Evolutionary conservation across 2,329 filamentous ascomycete species (phyloP), one percentile per base, ranked within the genome.

Genomic region (Grosmannia clavigera): DNA sequence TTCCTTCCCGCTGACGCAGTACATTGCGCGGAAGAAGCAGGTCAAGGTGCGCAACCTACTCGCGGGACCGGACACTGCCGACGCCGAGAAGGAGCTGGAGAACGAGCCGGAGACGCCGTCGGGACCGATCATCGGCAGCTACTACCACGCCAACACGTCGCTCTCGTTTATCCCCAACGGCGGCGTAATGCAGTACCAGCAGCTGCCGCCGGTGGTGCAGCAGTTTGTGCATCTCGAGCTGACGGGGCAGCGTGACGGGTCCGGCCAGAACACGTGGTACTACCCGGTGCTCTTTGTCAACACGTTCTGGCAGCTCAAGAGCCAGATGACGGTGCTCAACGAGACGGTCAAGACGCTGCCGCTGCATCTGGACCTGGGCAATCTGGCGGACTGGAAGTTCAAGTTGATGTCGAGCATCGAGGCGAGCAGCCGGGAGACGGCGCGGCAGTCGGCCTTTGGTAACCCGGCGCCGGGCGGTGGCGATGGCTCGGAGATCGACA

Each of bases 121-220:
- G 19, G 85, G 85, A 1, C 85, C 89, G n/a, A 77, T 86, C 58
- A 83, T 95, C 64, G 84, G 82, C 54, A 95, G 86, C 59, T 95
- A 92, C 76, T 99, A 96, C 71, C 94, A 99, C 73, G 88, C 94
- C 7, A 99, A 99, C 73, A 87, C 95, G 66, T 95, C 88, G 57
- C 78, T 99, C 63, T 89, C 91, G 6, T 84, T 97, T 67, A 83
- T 99, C 57, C 90, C 92, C 3, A 86, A 91, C 67, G 78, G 85
- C 50, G 92, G 91, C 27, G 78, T 86, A 7, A 77, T 88, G 69
- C 80, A 81, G 33, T 91, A 84, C 65, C 77, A 79, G 27, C 76
- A 78, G 59, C 76, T 92, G 65, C 85, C 89, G 63, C 87, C 89
- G 1, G 88, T 90, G 0, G 76, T 88, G 60, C 83, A 86, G 58